Percentiles rank a stretch among this genome's conserved stretches.
Evolutionary conservation across 163 green algal species (phyloP).

Genomic region (Coccomyxa subellipsoidea): DNA sequence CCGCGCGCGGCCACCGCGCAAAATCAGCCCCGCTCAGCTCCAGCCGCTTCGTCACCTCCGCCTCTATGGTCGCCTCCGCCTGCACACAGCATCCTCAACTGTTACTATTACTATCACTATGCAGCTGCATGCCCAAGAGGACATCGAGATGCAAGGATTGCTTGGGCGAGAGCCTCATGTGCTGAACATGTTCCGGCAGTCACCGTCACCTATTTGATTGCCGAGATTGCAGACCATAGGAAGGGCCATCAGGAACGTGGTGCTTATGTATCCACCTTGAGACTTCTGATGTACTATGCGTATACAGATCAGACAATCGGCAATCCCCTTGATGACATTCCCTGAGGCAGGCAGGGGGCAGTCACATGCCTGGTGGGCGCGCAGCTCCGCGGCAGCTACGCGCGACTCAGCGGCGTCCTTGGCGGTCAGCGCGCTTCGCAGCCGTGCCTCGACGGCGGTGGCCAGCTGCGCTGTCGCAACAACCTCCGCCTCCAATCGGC

Average conservation of each 20-base stretch:
- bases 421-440: slow-evolving; percentile 32
- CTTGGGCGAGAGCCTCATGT: no score
- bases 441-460: slow-evolving; percentile 46
- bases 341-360: background rate
- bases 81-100: no score
- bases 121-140: no score
- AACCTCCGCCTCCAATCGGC: slow-evolving; percentile 59
- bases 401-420: slow-evolving; percentile 32
- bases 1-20: slow-evolving; percentile 24
- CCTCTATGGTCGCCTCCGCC: slow-evolving; percentile 23
- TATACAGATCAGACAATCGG: no score
- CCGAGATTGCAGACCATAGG: no score
- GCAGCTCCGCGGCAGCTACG: slow-evolving; percentile 27
- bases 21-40: slow-evolving; percentile 20
- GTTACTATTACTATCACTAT: slow-evolving; percentile 4
- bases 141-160: no score
- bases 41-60: slow-evolving; percentile 26
- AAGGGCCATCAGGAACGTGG: no score
- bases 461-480: slow-evolving; percentile 52
- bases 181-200: no score
- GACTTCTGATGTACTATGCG: no score
- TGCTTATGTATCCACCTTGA: no score
- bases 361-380: slow-evolving; percentile 6
- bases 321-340: no score
- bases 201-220: no score